A percentile compares a stretch with the other conserved stretches of the same genome.
These are phyloP conservation scores for Novakomyces olei DNA, from an alignment of 805 yeast genomes.

Conservation along the genomic window DNA sequence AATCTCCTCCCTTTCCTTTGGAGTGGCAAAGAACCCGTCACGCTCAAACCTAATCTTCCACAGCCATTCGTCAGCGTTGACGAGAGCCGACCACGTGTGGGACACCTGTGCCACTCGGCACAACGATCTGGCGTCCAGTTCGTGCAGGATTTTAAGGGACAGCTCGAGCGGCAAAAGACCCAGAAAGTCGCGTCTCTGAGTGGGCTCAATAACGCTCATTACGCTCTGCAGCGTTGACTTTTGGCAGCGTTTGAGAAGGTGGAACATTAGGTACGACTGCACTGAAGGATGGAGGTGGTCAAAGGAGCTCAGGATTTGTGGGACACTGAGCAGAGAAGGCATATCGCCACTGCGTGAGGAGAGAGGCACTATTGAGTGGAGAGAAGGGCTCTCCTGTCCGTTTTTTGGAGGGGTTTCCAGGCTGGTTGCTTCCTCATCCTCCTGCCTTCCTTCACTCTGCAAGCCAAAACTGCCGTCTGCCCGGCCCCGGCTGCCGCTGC, in stretches of 20 bases:
- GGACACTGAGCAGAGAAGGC: too few relatives aligned
- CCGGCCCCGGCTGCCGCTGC: too few relatives aligned
- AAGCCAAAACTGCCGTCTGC: too few relatives aligned
- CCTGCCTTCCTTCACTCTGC: too few relatives aligned
- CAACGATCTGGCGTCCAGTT: conserved; percentile 42
- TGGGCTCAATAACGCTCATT: conserved; percentile 26
- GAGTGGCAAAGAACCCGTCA: conserved; percentile 34
- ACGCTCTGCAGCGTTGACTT: conserved; percentile 41
- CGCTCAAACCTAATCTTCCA: conserved; percentile 47
- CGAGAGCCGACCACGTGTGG: conserved; percentile 43
- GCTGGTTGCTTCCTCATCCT: too few relatives aligned
- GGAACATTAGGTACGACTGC: conserved; percentile 29
- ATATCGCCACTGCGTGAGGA: too few relatives aligned
- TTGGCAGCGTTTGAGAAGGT: conserved; percentile 34
- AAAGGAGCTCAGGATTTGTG: conserved; percentile 15
- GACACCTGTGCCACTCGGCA: conserved; percentile 42
- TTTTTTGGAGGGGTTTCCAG: too few relatives aligned
- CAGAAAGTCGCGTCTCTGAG: conserved; percentile 53
- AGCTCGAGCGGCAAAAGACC: conserved; percentile 55
- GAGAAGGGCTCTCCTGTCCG: too few relatives aligned
- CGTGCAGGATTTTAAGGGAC: conserved; percentile 36
- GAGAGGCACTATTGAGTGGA: too few relatives aligned
- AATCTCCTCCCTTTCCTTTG: not conserved
- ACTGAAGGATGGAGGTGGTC: conserved; percentile 23
- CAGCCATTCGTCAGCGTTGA: conserved; percentile 34